Conservation (phyloP, 2,329 filamentous ascomycete species). For the Pseudogymnoascus sp. region DNA sequence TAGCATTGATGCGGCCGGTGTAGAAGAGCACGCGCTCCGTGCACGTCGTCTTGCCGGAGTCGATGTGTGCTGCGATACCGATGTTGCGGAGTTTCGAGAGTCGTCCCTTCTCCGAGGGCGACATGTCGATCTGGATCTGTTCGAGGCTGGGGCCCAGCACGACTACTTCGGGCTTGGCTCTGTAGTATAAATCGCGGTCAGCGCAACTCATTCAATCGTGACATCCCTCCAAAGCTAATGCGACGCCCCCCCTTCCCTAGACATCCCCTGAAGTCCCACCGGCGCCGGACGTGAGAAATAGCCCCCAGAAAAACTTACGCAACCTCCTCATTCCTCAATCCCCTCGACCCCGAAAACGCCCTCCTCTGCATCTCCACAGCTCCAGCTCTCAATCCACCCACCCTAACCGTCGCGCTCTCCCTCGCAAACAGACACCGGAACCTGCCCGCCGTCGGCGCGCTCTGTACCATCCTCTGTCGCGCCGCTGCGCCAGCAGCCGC, state of each 20-base stretch:
- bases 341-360: slow-evolving; percentile 9
- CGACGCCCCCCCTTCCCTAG: not conserved
- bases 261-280: not conserved
- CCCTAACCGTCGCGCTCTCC: not conserved
- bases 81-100: slow-evolving; percentile 86
- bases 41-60: slow-evolving; percentile 94
- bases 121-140: slow-evolving; percentile 69
- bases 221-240: not conserved
- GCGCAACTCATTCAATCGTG: not conserved
- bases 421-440: slow-evolving; percentile 3
- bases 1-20: slow-evolving; percentile 90
- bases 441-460: slow-evolving; percentile 1
- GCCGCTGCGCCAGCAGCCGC: not conserved
- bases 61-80: slow-evolving; percentile 97
- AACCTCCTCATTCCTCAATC: not conserved
- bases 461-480: not conserved
- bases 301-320: not conserved
- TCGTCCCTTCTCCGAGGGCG: slow-evolving; percentile 68
- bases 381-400: not conserved
- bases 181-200: not conserved
- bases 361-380: slow-evolving; percentile 5
- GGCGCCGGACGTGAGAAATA: not conserved
- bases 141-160: slow-evolving; percentile 37
- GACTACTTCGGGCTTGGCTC: not conserved
- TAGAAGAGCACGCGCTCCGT: slow-evolving; percentile 98